Conservation (phyloP, 139 green algal genomes). For the Chloropicon primus region DNA sequence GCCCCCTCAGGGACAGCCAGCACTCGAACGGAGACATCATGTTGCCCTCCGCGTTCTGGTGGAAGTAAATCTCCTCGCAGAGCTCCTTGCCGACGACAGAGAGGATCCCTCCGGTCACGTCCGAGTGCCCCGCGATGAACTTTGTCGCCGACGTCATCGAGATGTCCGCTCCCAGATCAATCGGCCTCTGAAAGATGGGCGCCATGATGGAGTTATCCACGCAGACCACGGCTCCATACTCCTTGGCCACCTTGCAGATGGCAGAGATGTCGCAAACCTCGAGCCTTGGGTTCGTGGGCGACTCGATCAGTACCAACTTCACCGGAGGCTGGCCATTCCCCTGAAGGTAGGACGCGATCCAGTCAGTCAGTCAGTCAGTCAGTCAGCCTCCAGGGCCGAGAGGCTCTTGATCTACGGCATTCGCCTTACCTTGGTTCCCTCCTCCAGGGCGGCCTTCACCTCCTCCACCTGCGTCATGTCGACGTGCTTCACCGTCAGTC, state of each 20-base stretch:
- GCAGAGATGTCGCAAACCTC: constrained; percentile 76
- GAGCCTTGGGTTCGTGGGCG: constrained; percentile 96
- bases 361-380: too few species aligned
- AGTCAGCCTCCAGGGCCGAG: too few species aligned
- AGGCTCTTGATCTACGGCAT: too few species aligned
- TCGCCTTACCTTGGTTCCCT: too few species aligned
- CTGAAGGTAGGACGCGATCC: too few species aligned
- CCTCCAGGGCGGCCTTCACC: constrained; percentile 12
- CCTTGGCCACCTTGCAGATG: constrained; percentile 51
- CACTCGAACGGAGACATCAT: constrained; percentile 86
- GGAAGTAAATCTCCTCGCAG: constrained; percentile 56
- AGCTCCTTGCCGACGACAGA: constrained; percentile 38
- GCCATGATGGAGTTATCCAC: constrained; percentile 98
- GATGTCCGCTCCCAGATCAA: constrained; percentile 85
- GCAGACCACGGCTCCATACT: constrained; percentile 59
- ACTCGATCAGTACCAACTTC: constrained; percentile 88
- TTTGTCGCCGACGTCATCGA: constrained; percentile 93
- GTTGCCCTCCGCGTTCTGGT: constrained; percentile 82
- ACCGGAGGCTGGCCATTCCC: constrained; percentile 39
- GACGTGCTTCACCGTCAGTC: constrained; percentile 76
- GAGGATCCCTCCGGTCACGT: constrained; percentile 85
- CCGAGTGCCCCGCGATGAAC: constrained; percentile 86
- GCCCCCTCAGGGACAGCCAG: constrained; percentile 83
- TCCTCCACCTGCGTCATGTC: constrained; percentile 71
- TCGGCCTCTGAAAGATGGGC: constrained; percentile 53